Conservation (phyloP, 2,329 filamentous ascomycete species). For the Hawksworthiomyces lignivorus region DNA sequence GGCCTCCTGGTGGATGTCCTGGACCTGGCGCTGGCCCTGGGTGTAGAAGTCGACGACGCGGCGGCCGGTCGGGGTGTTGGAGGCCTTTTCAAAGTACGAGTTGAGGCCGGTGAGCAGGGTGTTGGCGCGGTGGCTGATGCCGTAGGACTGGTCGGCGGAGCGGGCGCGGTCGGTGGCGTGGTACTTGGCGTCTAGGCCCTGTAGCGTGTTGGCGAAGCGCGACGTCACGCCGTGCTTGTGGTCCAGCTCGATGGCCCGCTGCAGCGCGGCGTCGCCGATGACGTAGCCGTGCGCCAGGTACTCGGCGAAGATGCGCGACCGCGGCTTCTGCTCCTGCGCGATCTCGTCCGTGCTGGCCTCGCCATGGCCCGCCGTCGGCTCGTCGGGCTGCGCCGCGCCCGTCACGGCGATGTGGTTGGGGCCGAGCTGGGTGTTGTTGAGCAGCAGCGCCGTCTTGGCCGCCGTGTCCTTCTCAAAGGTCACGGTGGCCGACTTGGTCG, state of each 20-base stretch:
- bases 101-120: constrained; percentile 56
- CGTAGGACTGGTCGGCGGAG: constrained; percentile 77
- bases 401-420: constrained; percentile 73
- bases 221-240: constrained; percentile 77
- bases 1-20: constrained; percentile 90
- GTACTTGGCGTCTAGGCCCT: constrained; percentile 74
- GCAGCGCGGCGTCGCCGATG: constrained; percentile 65
- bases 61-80: constrained; percentile 78
- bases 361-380: constrained; percentile 46
- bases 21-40: constrained; percentile 75
- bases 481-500: constrained; percentile 78
- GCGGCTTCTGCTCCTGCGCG: constrained; percentile 93
- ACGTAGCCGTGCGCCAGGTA: constrained; percentile 94
- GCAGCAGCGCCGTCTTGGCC: constrained; percentile 90
- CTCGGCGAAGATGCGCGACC: constrained; percentile 86
- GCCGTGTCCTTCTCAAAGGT: constrained; percentile 96
- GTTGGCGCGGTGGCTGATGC: constrained; percentile 66
- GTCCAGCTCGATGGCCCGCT: constrained; percentile 81
- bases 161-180: constrained; percentile 82
- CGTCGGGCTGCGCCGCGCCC: constrained; percentile 55
- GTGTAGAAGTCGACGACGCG: constrained; percentile 84
- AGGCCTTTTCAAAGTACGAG: constrained; percentile 93
- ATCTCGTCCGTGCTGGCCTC: constrained; percentile 62
- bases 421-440: constrained; percentile 94
- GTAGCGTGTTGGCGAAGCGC: constrained; percentile 70